Base-by-base conservation (phyloP, 129 eudicot species). In the Erigeron canadensis region DNA sequence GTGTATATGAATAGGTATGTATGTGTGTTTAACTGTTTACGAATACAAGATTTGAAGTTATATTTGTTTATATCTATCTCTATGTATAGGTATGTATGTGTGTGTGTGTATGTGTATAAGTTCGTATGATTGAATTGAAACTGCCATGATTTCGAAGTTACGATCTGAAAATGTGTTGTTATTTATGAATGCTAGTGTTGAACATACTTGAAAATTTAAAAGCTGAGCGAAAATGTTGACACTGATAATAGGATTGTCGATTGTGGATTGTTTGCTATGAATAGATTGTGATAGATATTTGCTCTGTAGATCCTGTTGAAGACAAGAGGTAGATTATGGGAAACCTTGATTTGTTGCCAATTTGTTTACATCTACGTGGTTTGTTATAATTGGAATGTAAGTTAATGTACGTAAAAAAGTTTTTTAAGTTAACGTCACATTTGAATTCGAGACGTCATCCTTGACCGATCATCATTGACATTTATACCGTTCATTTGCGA, bases 361-460 rank as follows among this genome's bases (percentile, higher is more conserved):
- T 38, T 28, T 38, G 53, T 51, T 66, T 47, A n/a, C 12, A 17
- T 51, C 59, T 54, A 54, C 60, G 34, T 28, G 34, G 34, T 28
- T 28, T 28, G 34, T 28, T 28, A 54, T 53, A 16, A 13, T 19
- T 71, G 75, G 22, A 18, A 11, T 21, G 54, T 56, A 56, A 55
- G 8, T 57, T 57, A 70, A 54, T 54, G 65, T 70, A 51, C 53
- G 7, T 8, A 11, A 70, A 70, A 48, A 13, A 42, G 41, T 44
- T 39, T 12, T 46, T 65, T 22, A 58, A 72, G 28, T 60, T 45
- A 58, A 44, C 45, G 60, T n/a, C 15, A 19, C 19, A 66, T 41
- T 41, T 44, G 39, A 46, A 16, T 11, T 11, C 12, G 13, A 66
- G 38, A 7, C 0, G 56, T 56, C 13, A 21, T 56, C 28, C 75